Evolutionary conservation across 2,329 filamentous ascomycete species (phyloP), one percentile per base, ranked within the genome.

Genomic region (Venturia aucupariae): DNA sequence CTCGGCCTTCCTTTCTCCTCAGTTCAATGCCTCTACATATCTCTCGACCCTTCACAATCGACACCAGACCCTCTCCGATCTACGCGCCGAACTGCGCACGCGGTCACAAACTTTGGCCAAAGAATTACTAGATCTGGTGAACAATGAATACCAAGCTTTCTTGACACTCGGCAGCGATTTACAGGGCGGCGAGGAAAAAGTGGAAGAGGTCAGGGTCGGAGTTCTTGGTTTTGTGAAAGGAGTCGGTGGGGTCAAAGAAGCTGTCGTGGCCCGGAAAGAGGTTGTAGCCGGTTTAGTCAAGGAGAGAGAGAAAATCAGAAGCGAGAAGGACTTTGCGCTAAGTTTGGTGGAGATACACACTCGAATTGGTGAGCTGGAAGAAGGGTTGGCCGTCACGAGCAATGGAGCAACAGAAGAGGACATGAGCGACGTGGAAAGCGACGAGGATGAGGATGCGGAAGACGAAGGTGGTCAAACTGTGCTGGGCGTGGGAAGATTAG

Each of bases 31-130:
- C 0, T 84, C 90, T 1, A 79, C 80, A 2, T 99, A 97, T 74
- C 87, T 99, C 76, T 92, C 87, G 8, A 88, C 89, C 1, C 82
- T 96, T 1, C 85, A 86, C 24, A 87, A 94, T 72, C 89, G 94
- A 1, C 94, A 99, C 75, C 94, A 99, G 75, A 97, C 93, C 0
- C 89, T 99, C 60, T 92, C 96, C 73, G 94, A 99, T 74, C 81
- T 99, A 39, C 90, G 93, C 42, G 79, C 87, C 5, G 95, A 99
- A 72, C 81, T 99, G 19, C 87, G 92, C 55, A 85, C 92, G 65
- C 84, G 95, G 62, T 90, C 87, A 69, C 85, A 90, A 69, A 83
- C 88, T 24, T 87, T 99, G 67, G 90, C 87, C 71, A 85, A 88
- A 67, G 94, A 99, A 77, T 82, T 99, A 2, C 82, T 99, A 22